A percentile compares a stretch with the other conserved stretches of the same genome.
Evolutionary conservation across 768 basidiomycete species (phyloP).

Genomic region (Termitomyces sp.): DNA sequence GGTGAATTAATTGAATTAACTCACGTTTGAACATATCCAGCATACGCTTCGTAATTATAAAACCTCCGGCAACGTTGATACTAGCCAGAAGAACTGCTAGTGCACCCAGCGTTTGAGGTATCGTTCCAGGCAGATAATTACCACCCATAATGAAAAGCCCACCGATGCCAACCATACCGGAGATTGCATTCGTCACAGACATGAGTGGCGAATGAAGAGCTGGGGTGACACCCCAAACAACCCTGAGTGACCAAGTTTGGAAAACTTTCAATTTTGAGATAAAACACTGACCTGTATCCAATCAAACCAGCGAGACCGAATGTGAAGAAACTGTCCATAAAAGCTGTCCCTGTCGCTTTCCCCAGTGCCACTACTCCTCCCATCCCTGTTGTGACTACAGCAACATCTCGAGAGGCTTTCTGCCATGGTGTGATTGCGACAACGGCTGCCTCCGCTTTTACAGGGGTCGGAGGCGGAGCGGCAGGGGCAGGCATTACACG

Average conservation of each 20-base stretch:
- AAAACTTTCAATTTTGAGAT: background rate
- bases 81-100: slow-evolving; percentile 82
- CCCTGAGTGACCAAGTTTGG: slow-evolving; percentile 30
- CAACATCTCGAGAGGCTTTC: slow-evolving; percentile 71
- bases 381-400: slow-evolving; percentile 71
- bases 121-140: slow-evolving; percentile 73
- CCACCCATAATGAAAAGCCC: slow-evolving; percentile 92
- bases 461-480: slow-evolving; percentile 42
- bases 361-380: slow-evolving; percentile 67
- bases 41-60: slow-evolving; percentile 89
- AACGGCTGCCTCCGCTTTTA: slow-evolving; percentile 38
- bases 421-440: slow-evolving; percentile 82
- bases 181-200: slow-evolving; percentile 89
- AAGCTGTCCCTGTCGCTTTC: slow-evolving; percentile 72
- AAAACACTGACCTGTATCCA: slow-evolving; percentile 46
- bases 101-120: slow-evolving; percentile 77
- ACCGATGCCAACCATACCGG: slow-evolving; percentile 54
- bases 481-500: slow-evolving; percentile 62
- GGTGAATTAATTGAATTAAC: slow-evolving; percentile 15
- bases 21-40: slow-evolving; percentile 88
- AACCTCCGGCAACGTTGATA: slow-evolving; percentile 85
- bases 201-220: slow-evolving; percentile 87
- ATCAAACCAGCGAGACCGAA: slow-evolving; percentile 84
- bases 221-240: slow-evolving; percentile 86
- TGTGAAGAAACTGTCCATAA: slow-evolving; percentile 88